A percentile compares a stretch with the other conserved stretches of the same genome.
These are phyloP conservation scores for Fusarium odoratissimum DNA, from an alignment of 2,329 filamentous ascomycete species.

Conservation along the genomic window DNA sequence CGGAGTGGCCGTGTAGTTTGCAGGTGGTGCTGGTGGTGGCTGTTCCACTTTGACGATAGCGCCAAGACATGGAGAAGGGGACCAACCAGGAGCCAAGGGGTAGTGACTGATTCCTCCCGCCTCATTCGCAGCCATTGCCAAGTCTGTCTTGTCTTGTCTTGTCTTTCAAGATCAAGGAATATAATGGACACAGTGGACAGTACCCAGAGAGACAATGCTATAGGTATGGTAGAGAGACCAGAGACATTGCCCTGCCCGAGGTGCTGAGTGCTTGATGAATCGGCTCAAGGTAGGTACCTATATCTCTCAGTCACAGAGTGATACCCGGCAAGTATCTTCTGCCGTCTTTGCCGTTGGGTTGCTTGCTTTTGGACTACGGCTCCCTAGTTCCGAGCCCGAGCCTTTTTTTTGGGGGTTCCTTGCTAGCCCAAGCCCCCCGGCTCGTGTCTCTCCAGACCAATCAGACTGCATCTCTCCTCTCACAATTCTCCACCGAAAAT, in stretches of 20 bases:
- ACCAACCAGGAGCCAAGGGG: constrained; percentile 25
- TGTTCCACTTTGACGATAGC: constrained; percentile 4
- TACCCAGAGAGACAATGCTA: too few relatives aligned
- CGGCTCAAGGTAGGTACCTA: not conserved
- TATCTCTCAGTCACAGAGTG: not conserved
- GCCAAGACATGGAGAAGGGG: constrained; percentile 32
- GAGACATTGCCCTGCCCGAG: not conserved
- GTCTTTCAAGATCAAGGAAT: not conserved
- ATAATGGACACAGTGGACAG: not conserved
- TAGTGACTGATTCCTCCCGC: constrained; percentile 35
- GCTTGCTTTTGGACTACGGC: constrained; percentile 39
- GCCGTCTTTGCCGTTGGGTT: constrained; percentile 44
- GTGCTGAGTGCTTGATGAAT: not conserved
- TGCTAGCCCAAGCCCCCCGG: constrained; percentile 12
- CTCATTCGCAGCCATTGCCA: constrained; percentile 34
- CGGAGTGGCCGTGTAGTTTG: constrained; percentile 15
- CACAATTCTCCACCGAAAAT: constrained; percentile 34
- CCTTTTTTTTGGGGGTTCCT: constrained; percentile 11
- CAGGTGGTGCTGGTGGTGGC: not conserved
- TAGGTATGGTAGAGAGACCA: too few relatives aligned
- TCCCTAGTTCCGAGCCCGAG: constrained; percentile 41
- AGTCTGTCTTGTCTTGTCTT: constrained; percentile 2
- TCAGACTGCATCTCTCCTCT: not conserved
- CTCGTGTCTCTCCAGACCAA: constrained; percentile 6
- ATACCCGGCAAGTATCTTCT: constrained; percentile 5